Conservation (phyloP, 257 asterid species). For the Salvia splendens region DNA sequence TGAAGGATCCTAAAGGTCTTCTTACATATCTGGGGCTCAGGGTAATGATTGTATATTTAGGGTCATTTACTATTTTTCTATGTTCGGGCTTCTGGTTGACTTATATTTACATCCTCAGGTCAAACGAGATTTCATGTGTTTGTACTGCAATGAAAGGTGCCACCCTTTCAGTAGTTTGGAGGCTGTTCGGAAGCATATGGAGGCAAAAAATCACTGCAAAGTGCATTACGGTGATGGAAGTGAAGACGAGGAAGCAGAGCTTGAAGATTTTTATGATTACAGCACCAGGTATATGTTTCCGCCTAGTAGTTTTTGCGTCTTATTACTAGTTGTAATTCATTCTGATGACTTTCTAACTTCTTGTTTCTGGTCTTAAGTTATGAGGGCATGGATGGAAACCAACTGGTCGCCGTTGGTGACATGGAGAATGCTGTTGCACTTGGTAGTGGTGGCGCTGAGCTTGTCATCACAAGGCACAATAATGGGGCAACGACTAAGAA, state of each 20-base stretch:
- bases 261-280: slow-evolving; percentile 93
- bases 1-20: slow-evolving; percentile 91
- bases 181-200: slow-evolving; percentile 95
- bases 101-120: slow-evolving; percentile 50
- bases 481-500: slow-evolving; percentile 45
- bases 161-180: slow-evolving; percentile 79
- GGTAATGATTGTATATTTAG: slow-evolving; percentile 41
- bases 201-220: slow-evolving; percentile 89
- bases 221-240: slow-evolving; percentile 94
- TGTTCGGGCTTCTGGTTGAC: background rate
- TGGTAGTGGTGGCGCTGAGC: slow-evolving; percentile 82
- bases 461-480: slow-evolving; percentile 50
- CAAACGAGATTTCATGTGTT: slow-evolving; percentile 69
- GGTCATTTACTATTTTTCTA: background rate
- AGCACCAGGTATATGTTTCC: slow-evolving; percentile 71
- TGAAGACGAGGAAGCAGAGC: slow-evolving; percentile 93
- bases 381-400: slow-evolving; percentile 65
- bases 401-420: slow-evolving; percentile 59
- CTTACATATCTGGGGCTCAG: slow-evolving; percentile 79
- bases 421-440: slow-evolving; percentile 53
- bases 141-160: slow-evolving; percentile 78
- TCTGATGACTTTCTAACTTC: slow-evolving; percentile 4
- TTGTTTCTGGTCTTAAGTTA: slow-evolving; percentile 45
- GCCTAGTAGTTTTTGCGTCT: background rate
- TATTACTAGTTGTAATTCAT: background rate